Evolutionary conservation across 306 rosid species (phyloP).

Genomic region (Betula pendula): DNA sequence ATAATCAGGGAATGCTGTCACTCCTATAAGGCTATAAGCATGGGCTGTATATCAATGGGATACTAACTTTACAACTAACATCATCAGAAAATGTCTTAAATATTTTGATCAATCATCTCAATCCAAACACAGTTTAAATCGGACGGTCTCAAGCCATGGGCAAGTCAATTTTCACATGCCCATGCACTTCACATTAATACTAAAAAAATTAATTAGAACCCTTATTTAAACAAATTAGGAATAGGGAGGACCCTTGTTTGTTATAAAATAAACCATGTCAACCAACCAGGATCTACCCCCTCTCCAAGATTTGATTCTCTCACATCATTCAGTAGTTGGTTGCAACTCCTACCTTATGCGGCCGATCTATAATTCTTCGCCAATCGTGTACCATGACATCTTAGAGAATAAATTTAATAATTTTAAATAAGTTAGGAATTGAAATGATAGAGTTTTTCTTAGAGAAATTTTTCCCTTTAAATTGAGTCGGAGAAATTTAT

Average conservation of each 20-base stretch:
- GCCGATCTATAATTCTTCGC: neutral
- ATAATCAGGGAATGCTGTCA: too few relatives aligned
- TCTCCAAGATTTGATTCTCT: conserved; percentile 5
- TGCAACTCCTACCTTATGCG: conserved; percentile 18
- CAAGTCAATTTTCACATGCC: neutral
- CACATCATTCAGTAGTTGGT: conserved; percentile 12
- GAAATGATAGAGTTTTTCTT: neutral
- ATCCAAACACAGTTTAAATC: neutral
- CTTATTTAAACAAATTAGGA: neutral
- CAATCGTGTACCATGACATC: conserved; percentile 1
- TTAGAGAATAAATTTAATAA: conserved; percentile 19
- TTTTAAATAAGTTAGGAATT: neutral
- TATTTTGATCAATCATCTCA: neutral
- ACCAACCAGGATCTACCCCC: neutral
- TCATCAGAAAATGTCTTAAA: neutral
- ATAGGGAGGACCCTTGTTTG: conserved; percentile 15
- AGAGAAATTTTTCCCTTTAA: too few relatives aligned
- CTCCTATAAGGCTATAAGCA: too few relatives aligned
- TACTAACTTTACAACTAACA: neutral
- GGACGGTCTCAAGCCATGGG: neutral
- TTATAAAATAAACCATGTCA: conserved; percentile 12
- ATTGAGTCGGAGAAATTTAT: too few relatives aligned
- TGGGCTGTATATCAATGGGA: too few relatives aligned
- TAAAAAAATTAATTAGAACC: neutral
- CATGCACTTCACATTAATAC: neutral